Evolutionary conservation across 1,284 basidiomycete genomes (phyloP).

Genomic region (Heterobasidion irregulare): DNA sequence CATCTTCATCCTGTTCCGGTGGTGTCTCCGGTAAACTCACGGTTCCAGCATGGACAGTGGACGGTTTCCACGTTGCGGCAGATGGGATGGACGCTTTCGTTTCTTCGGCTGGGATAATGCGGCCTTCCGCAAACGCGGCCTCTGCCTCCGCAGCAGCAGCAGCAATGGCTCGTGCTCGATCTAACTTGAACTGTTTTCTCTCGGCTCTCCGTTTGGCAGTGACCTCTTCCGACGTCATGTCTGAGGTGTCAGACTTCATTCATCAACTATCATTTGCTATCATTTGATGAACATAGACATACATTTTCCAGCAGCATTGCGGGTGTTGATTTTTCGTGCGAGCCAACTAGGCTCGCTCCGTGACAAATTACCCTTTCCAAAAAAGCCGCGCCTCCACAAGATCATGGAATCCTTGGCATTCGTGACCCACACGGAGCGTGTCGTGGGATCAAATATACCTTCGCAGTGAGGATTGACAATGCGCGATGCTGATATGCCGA

Average conservation of each 20-base stretch:
- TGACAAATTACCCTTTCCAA: constrained; percentile 92
- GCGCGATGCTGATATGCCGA: constrained; percentile 40
- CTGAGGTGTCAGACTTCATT: constrained; percentile 24
- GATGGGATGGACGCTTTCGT: constrained; percentile 47
- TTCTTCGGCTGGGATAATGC: constrained; percentile 41
- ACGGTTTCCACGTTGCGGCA: constrained; percentile 68
- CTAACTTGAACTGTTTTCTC: constrained; percentile 85
- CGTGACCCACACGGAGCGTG: constrained; percentile 76
- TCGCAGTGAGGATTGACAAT: constrained; percentile 55
- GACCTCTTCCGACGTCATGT: constrained; percentile 79
- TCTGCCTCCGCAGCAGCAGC: constrained; percentile 70
- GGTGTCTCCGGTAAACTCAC: constrained; percentile 5
- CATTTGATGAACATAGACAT: constrained; percentile 13
- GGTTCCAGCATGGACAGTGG: constrained; percentile 10
- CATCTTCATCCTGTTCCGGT: constrained; percentile 15
- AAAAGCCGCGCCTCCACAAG: constrained; percentile 91
- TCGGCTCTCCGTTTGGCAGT: constrained; percentile 79
- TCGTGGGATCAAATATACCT: constrained; percentile 65
- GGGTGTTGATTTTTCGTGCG: constrained; percentile 64
- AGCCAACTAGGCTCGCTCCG: constrained; percentile 95
- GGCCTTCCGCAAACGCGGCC: constrained; percentile 60
- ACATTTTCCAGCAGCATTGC: constrained; percentile 48
- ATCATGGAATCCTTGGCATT: constrained; percentile 52
- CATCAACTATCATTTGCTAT: background rate
- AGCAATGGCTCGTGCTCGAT: constrained; percentile 75